Base-by-base conservation (phyloP, 1,284 basidiomycete genomes). In the Pyrrhoderma noxium region DNA sequence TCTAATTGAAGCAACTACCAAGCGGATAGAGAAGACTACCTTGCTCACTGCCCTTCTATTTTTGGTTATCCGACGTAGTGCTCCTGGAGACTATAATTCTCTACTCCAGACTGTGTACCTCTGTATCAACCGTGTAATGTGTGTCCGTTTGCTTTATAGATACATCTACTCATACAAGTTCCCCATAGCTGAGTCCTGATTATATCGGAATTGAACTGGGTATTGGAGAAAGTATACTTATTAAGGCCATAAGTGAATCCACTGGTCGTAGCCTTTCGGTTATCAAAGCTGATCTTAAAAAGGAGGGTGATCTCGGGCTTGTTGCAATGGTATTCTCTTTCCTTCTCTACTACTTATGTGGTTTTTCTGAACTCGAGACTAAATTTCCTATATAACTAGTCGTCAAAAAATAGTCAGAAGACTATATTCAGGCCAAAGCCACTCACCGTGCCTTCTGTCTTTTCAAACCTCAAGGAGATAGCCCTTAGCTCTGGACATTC, bases 141-240 rank as follows among this genome's bases (percentile, higher is more conserved):
- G n/a, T 31, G 44, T 11, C 18, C 18, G 25, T 35, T 9, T 7
- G 8, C 11, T 7, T 7, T 52, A 40, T 7, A 40, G 5, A 14
- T 35, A 57, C 11, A 49, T n/a, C 19, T 19, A 3, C 3, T n/a
- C 27, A 5, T 41, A 31, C 35, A 9, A 8, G 5, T 43, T 44
- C 57, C 47, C 55, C 51, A 35, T 62, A 96, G 87, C 68, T 99
- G 43, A 88, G 92, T 60, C 95, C 96, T 8, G 96, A 99, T 67
- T 99, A 99, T 67, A 75, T 93, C 58, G 95, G 96, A 2, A 76
- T 97, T 42, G 96, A 99, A 65, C 78, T 99, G 0, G 96, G 96
- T 27, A 95, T 99, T 54, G 96, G 96, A 25, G 96, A 99, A 67
- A 90, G 88, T 56, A 69, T 99, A 18, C 75, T 99, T 31, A 80